Base-by-base conservation (phyloP, 148 eudicot genomes). In the Chenopodium suecicum region DNA sequence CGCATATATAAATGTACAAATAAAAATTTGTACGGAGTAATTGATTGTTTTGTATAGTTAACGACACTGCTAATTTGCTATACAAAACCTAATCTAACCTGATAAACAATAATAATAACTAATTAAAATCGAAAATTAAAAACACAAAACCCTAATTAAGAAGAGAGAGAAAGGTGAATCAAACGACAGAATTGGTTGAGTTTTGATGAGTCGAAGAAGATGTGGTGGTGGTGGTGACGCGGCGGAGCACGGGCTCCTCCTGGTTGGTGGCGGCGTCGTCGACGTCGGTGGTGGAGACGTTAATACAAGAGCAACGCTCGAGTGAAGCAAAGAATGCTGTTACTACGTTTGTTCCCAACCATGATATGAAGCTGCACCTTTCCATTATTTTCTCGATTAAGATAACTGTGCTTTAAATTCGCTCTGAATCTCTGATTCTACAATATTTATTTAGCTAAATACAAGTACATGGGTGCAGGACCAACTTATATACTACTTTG, bases 261-360 rank as follows among this genome's bases (percentile, higher is more conserved):
- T 25, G 14, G 44, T 44, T 66, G 72, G 37, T 17, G 17, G 79
- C 87, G 37, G 86, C 89, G 25, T 89, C 92, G 50, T 90, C 60
- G 79, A 29, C 60, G 25, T 91, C 90, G 85, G 85, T 32, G 72
- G 97, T 89, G 86, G 79, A 60, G 77, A 92, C 86, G 77, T 89
- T 89, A 78, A 92, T 85, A 87, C 94, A 92, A 8, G 91, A 88
- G 82, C 88, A 92, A 0, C 92, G 91, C 66, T 92, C 91, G 0
- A 92, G 86, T 25, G 94, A 92, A 23, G 97, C 87, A 82, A 92
- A 92, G 83, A 92, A 92, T 32, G 94, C 97, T 46, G 93, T 79
- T 63, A 87, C 88, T 6, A 92, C 92, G 85, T 87, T 86, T 47
- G 76, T 87, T 17, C 94, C 94, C 17, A 78, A 20, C 62, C 73